Evolutionary conservation across 306 rosid genomes (phyloP).

Genomic region (Cicer cuneatum): DNA sequence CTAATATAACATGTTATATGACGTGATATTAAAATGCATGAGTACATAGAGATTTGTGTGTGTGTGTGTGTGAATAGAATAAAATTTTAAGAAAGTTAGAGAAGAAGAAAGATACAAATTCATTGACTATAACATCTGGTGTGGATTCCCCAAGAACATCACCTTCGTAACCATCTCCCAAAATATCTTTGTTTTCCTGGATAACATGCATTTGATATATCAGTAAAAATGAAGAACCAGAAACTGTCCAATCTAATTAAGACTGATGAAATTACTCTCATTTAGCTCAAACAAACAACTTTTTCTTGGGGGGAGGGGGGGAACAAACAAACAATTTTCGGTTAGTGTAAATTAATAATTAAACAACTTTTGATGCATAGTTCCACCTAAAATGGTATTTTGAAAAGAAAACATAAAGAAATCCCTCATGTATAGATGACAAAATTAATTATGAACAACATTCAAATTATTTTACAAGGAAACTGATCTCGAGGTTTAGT

Average conservation of each 20-base stretch:
- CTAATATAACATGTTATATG: constrained; percentile 12
- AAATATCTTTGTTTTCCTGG: constrained; percentile 82
- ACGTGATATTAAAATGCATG: constrained; percentile 15
- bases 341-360: background rate
- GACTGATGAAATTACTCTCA: constrained; percentile 3
- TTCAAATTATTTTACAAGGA: constrained; percentile 9
- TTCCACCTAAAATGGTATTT: background rate
- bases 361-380: background rate
- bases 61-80: background rate
- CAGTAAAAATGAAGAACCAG: constrained; percentile 22
- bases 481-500: background rate
- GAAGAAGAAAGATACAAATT: constrained; percentile 68
- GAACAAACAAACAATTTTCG: constrained; percentile 1
- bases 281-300: background rate
- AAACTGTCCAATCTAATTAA: constrained; percentile 9
- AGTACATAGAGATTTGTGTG: background rate
- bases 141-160: constrained; percentile 94
- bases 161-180: constrained; percentile 78
- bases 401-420: background rate
- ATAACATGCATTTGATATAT: constrained; percentile 46
- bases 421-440: background rate
- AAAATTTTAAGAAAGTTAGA: constrained; percentile 17
- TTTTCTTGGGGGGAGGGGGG: too few relatives aligned
- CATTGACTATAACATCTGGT: constrained; percentile 88
- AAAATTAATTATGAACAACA: constrained; percentile 13